A percentile compares a stretch with the other conserved stretches of the same genome.
phyloP scores from a whole-genome alignment of 257 asterid genomes.

The Vinca minor region DNA sequence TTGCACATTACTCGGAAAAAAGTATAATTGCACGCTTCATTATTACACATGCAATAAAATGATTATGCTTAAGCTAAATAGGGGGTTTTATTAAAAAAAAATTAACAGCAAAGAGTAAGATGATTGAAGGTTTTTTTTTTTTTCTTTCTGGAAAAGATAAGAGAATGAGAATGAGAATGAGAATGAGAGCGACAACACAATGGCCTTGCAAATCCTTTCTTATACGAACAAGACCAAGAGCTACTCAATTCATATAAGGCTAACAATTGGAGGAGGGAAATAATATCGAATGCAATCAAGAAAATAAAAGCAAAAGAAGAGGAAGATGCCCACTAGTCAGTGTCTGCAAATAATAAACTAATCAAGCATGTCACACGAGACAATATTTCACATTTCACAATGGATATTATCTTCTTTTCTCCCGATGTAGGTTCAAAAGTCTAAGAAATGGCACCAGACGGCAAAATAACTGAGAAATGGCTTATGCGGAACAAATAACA shows the following conservation, averaged over 20 bases:
- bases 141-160: too few species aligned
- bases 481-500: too few species aligned
- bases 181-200: constrained; percentile 5
- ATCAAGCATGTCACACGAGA: too few species aligned
- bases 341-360: too few species aligned
- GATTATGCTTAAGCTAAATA: neutral
- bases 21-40: neutral
- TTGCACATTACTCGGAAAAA: too few species aligned
- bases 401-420: neutral
- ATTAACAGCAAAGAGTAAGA: neutral
- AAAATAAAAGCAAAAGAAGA: too few species aligned
- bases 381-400: too few species aligned
- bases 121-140: neutral
- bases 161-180: neutral
- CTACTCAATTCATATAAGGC: too few species aligned
- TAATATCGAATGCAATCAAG: too few species aligned
- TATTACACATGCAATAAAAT: neutral
- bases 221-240: neutral
- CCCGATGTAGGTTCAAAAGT: neutral
- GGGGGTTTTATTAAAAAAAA: neutral
- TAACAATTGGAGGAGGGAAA: neutral
- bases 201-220: neutral
- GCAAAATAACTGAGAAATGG: too few species aligned
- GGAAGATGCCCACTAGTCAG: too few species aligned
- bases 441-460: too few species aligned